Base-by-base conservation (phyloP, 31 red algal genomes). In the Porphyra umbilicalis region DNA sequence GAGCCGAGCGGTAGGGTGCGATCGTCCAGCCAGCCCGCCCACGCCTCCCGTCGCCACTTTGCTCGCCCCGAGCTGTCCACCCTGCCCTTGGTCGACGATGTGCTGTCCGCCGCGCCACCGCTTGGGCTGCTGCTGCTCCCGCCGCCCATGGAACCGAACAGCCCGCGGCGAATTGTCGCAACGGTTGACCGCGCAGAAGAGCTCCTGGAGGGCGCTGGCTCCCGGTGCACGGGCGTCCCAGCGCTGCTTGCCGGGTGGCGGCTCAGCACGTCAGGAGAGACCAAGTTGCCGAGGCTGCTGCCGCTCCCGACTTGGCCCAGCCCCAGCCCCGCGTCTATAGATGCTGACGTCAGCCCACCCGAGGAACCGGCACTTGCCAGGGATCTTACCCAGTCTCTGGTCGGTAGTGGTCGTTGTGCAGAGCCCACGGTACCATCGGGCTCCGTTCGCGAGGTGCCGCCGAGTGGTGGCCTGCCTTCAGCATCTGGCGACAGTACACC, bases 11-110 rank as follows among this genome's bases (percentile, higher is more conserved):
- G 78, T 31, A 91, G 80, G 2, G 87, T 83, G 10, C 85, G 77
- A 79, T 90, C 87, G 34, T 80, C 84, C 31, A 94, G 79, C 92
- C 92, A 94, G 32, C 92, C 92, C 7, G 92, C 87, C 79, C 90
- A 88, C 29, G 92, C 92, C 79, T 94, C 92, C 46, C 88, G 87
- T 31, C 87, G 85, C 92, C 92, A 94, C 57, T 71, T 71, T 13
- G 57, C 57, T n/a, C 57, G 57, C 57, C 25, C 57, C 25, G 57
- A 8, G 30, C 57, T 71, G 25, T 78, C 35, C 2, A 30, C 9
- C 6, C 76, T 30, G 76, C 76, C 76, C 46, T 71, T 71, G 46
- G 46, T 11, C 46, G 46, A 71, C 20, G 46, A 71, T 71, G 46
- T 15, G n/a, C n/a, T n/a, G n/a, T 71, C 57, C 6, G 57, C 8